phyloP scores from a whole-genome alignment of 2,329 filamentous ascomycete genomes.

The Xylaria multiplex region DNA sequence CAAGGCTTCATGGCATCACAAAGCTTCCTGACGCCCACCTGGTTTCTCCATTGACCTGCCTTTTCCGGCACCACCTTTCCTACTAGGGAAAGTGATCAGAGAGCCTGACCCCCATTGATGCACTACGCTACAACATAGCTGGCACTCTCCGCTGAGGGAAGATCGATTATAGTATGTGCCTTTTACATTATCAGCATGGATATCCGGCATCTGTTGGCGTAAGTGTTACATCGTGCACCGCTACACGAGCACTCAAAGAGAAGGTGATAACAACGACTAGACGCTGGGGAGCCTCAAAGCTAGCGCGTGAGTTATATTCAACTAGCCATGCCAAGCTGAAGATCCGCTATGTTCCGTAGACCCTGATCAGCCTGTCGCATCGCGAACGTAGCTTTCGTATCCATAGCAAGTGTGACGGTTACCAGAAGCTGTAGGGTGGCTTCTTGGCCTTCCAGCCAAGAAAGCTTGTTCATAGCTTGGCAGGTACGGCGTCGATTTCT shows the following conservation, averaged over 20 bases:
- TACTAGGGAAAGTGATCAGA: conserved; percentile 33
- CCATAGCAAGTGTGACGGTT: not conserved
- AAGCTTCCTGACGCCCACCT: conserved; percentile 21
- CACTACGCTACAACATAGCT: not conserved
- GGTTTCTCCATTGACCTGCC: conserved; percentile 21
- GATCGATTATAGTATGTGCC: not conserved
- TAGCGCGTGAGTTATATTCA: conserved; percentile 4
- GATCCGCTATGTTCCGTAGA: conserved; percentile 21
- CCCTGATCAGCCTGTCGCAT: conserved; percentile 13
- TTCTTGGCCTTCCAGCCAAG: conserved; percentile 31
- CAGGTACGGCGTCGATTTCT: conserved; percentile 21
- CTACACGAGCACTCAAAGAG: conserved; percentile 25
- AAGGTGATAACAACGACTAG: conserved; percentile 23
- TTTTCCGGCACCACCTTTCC: conserved; percentile 31
- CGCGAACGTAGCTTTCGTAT: conserved; percentile 1
- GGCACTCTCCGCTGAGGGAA: conserved; percentile 10
- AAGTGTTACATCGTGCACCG: conserved; percentile 23
- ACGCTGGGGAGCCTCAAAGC: conserved; percentile 26
- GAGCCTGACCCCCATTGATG: conserved; percentile 1
- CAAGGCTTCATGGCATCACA: conserved; percentile 10
- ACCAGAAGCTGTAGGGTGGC: conserved; percentile 11
- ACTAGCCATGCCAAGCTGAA: conserved; percentile 19
- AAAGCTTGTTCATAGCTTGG: conserved; percentile 35
- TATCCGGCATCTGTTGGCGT: conserved; percentile 8
- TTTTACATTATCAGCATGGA: not conserved